Evolutionary conservation across 2,329 filamentous ascomycete species (phyloP).

Genomic region (Ceratocystis cubensis): DNA sequence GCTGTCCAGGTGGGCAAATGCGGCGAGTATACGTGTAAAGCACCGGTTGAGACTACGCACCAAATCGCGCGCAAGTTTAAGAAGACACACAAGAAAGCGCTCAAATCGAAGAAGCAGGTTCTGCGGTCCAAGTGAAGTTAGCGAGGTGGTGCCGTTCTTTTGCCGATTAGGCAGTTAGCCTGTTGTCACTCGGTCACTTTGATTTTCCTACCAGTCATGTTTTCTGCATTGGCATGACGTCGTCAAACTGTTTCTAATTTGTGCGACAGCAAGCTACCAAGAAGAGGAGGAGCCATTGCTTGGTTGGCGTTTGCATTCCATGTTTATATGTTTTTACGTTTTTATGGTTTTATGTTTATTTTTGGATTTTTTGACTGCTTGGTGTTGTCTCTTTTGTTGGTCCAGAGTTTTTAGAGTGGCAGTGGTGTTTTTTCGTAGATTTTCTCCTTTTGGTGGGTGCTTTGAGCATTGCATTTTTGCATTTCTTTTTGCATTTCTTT

Average conservation of each 20-base stretch:
- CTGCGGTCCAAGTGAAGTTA: neutral
- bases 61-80: neutral
- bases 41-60: conserved; percentile 13
- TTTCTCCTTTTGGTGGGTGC: neutral
- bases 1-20: neutral
- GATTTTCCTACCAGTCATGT: neutral
- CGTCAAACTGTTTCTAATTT: neutral
- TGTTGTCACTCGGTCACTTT: neutral
- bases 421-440: neutral
- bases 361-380: conserved; percentile 3
- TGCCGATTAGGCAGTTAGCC: neutral
- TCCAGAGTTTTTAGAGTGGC: neutral
- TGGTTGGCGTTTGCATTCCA: neutral
- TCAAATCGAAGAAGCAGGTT: neutral
- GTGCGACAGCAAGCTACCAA: neutral
- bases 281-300: neutral
- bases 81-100: neutral
- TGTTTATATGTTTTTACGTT: neutral
- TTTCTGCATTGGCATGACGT: neutral
- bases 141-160: neutral
- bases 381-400: neutral
- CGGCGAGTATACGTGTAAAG: neutral
- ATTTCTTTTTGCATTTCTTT: neutral
- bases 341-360: neutral
- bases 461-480: neutral